Evolutionary conservation across 2,329 filamentous ascomycete species (phyloP), one percentile per base, ranked within the genome.

Genomic region (Shiraia sp.): DNA sequence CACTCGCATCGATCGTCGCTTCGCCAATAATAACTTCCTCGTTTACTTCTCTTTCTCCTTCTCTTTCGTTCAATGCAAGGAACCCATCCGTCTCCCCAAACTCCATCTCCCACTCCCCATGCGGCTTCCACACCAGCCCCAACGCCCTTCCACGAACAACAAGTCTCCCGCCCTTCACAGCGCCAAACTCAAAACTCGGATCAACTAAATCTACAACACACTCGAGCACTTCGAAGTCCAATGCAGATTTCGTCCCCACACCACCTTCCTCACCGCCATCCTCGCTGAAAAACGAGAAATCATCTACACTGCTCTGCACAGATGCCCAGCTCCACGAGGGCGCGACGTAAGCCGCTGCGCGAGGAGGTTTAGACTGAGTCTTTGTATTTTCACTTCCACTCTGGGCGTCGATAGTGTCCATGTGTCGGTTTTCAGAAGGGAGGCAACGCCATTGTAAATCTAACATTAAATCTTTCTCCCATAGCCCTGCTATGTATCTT

Each of bases 291-390:
- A 33, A 28, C 4, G 34, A 16, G 23, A 41, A 47, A 26, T 47
- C 39, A 12, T 42, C 33, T 1, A 47, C 31, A 6, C 25, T 27
- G 9, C 33, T 27, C 2, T 35, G 25, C 7, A 43, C 37, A 10
- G 39, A 42, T n/a, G 44, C 44, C 44, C 44, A 47, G 19, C 39
- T 42, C 44, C 44, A 47, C 10, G 39, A 39, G 3, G 44, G 44
- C 10, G 44, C 44, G 13, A 47, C 35, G 17, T 43, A 47, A 5
- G 14, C 30, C 15, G 14, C 16, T 4, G 39, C 31, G 35, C 44
- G 35, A 10, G 40, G 29, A 8, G 24, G 22, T 42, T 17, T 25
- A 32, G 4, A 17, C 13, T 6, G 16, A 6, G 6, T 23, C 14
- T 4, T 12, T 15, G 10, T 14, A 8, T 22, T 8, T 22, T 4